Percentiles rank a stretch among this genome's conserved stretches.
Conservation (phyloP, 139 green algal genomes). For the Coccomyxa sp. region DNA sequence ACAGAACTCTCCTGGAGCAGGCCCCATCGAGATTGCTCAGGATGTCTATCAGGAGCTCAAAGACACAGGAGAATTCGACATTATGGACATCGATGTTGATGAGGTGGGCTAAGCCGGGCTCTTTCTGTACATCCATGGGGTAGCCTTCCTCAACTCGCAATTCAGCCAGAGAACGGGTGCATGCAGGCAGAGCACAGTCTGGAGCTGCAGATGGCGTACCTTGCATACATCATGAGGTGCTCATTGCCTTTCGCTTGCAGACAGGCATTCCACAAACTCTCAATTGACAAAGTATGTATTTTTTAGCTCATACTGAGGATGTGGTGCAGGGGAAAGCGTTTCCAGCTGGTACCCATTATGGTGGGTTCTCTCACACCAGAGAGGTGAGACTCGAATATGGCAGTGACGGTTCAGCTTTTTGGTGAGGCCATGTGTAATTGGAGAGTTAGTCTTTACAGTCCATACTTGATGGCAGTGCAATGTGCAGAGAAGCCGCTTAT, state of each 20-base stretch:
- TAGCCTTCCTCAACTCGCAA: too few species aligned
- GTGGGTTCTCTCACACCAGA: constrained; percentile 74
- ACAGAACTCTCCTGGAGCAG: constrained; percentile 23
- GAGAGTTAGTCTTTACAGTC: background rate
- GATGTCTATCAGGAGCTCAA: constrained; percentile 70
- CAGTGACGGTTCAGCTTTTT: too few species aligned
- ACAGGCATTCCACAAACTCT: background rate
- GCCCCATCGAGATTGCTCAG: constrained; percentile 65
- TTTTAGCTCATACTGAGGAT: background rate
- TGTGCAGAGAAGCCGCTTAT: constrained; percentile 72
- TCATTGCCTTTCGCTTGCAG: background rate
- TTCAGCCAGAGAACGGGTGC: background rate
- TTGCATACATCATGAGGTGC: constrained; percentile 58
- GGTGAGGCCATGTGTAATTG: background rate
- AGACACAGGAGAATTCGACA: constrained; percentile 70
- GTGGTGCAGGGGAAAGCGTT: constrained; percentile 29
- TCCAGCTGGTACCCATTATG: constrained; percentile 92
- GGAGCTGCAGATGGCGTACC: constrained; percentile 93
- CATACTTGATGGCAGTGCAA: background rate
- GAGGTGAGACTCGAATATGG: constrained; percentile 21
- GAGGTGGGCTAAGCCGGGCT: constrained; percentile 52
- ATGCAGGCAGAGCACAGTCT: constrained; percentile 88
- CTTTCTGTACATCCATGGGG: background rate
- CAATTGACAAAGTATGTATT: background rate
- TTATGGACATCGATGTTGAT: constrained; percentile 69